Conservation (phyloP, 78 protist genomes). For the Speleostelium caveatum region DNA sequence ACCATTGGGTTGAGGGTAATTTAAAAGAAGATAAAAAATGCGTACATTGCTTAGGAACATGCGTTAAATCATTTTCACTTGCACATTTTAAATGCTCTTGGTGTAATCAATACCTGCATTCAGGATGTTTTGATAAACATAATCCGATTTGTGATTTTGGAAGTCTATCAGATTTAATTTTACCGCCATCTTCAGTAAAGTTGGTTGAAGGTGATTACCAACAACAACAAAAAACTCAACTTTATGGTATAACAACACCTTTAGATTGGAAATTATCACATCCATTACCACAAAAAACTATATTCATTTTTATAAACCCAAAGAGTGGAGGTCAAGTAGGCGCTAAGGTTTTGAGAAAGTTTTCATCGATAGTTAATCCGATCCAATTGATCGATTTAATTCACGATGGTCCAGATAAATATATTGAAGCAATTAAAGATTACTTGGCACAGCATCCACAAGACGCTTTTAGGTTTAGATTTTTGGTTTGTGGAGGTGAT, state of each 20-base stretch:
- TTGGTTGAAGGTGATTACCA: not conserved
- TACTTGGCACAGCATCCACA: constrained; percentile 35
- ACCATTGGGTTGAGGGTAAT: constrained; percentile 78
- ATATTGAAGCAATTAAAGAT: not conserved
- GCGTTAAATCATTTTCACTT: constrained; percentile 42
- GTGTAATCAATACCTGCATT: constrained; percentile 47
- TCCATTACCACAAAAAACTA: constrained; percentile 3
- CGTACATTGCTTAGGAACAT: constrained; percentile 9
- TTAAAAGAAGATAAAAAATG: constrained; percentile 43
- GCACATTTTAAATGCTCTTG: constrained; percentile 58
- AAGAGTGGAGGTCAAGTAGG: constrained; percentile 79
- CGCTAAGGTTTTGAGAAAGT: constrained; percentile 11
- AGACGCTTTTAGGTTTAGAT: constrained; percentile 21
- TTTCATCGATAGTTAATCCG: constrained; percentile 54
- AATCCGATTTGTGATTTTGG: constrained; percentile 48
- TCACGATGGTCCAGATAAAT: constrained; percentile 40
- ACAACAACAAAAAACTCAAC: not conserved
- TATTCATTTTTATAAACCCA: constrained; percentile 59
- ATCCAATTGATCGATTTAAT: constrained; percentile 58
- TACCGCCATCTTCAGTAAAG: constrained; percentile 38
- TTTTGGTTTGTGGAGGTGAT: constrained; percentile 94
- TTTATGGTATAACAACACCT: not conserved
- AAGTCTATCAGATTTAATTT: constrained; percentile 12
- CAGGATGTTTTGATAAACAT: constrained; percentile 39
- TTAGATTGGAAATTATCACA: not conserved